Conservation (phyloP, 176 grass and related monocot genomes). For the Zizania latifolia region DNA sequence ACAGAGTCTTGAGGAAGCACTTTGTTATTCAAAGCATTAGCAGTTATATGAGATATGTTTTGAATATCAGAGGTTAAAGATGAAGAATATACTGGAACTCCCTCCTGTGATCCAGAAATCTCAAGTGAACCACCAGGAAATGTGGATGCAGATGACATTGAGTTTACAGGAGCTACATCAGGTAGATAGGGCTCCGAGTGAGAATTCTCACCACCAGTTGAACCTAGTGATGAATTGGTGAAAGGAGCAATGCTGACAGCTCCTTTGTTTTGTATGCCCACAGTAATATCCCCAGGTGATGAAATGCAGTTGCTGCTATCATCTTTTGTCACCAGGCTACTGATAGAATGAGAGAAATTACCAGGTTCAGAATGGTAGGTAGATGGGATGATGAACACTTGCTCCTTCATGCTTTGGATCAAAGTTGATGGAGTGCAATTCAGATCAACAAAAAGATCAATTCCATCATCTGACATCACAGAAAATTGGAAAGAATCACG, state of each 20-base stretch:
- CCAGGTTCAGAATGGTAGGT: conserved; percentile 19
- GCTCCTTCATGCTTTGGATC: conserved; percentile 50
- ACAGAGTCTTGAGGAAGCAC: conserved; percentile 35
- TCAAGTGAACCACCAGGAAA: conserved; percentile 30
- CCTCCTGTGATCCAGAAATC: conserved; percentile 44
- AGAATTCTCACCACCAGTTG: conserved; percentile 55
- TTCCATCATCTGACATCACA: conserved; percentile 66
- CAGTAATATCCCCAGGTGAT: conserved; percentile 27
- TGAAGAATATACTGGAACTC: conserved; percentile 46
- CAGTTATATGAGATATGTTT: conserved; percentile 33
- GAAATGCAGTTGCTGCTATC: conserved; percentile 22
- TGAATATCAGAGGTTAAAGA: conserved; percentile 40
- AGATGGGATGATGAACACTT: conserved; percentile 33
- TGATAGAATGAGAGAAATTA: conserved; percentile 42
- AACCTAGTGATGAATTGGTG: conserved; percentile 68
- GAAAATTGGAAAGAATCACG: conserved; percentile 62
- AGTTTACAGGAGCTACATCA: conserved; percentile 36
- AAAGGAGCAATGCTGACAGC: conserved; percentile 35
- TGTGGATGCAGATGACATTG: conserved; percentile 49
- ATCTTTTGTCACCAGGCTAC: conserved; percentile 47
- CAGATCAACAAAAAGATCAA: conserved; percentile 81
- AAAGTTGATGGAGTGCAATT: conserved; percentile 50
- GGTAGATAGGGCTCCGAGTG: conserved; percentile 35
- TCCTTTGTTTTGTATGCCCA: conserved; percentile 39
- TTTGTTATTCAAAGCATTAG: conserved; percentile 21